Conservation (phyloP, 768 basidiomycete genomes). For the Boletus tomentosulus region DNA sequence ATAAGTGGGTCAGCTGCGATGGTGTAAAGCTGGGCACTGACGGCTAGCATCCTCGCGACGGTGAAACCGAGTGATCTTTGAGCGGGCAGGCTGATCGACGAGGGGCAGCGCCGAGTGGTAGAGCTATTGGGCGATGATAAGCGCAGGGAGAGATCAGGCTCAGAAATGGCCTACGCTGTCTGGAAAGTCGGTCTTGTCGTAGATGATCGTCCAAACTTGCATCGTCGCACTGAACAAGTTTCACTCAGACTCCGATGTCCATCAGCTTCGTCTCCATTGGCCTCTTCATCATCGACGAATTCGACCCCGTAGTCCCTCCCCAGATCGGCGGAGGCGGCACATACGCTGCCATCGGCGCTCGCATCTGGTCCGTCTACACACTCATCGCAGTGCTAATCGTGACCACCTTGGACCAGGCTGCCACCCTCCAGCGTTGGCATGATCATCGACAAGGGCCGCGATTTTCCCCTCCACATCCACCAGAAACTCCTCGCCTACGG, state of each 20-base stretch:
- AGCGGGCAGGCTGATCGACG: constrained; percentile 53
- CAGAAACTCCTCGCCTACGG: constrained; percentile 59
- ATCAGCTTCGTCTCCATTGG: constrained; percentile 65
- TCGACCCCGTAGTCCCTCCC: background rate
- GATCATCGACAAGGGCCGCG: constrained; percentile 77
- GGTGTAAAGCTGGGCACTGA: constrained; percentile 25
- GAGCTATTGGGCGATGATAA: constrained; percentile 38
- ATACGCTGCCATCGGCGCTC: constrained; percentile 73
- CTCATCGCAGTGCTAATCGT: background rate
- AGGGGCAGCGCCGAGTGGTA: constrained; percentile 56
- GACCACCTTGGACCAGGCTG: constrained; percentile 45
- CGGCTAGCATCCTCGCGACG: constrained; percentile 73
- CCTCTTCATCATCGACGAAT: constrained; percentile 71
- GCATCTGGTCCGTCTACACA: constrained; percentile 57
- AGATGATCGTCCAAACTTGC: constrained; percentile 41
- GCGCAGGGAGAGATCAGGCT: background rate
- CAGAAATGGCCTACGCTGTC: constrained; percentile 31
- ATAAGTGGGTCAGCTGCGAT: background rate
- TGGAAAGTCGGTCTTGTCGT: constrained; percentile 33
- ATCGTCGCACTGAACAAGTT: constrained; percentile 25
- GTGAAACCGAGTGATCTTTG: constrained; percentile 62
- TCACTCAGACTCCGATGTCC: constrained; percentile 21
- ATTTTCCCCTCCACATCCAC: constrained; percentile 64
- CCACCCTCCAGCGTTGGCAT: constrained; percentile 64
- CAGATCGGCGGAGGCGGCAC: constrained; percentile 91